phyloP scores from a whole-genome alignment of 495 filamentous ascomycete genomes.

The Aspergillus homomorphus region DNA sequence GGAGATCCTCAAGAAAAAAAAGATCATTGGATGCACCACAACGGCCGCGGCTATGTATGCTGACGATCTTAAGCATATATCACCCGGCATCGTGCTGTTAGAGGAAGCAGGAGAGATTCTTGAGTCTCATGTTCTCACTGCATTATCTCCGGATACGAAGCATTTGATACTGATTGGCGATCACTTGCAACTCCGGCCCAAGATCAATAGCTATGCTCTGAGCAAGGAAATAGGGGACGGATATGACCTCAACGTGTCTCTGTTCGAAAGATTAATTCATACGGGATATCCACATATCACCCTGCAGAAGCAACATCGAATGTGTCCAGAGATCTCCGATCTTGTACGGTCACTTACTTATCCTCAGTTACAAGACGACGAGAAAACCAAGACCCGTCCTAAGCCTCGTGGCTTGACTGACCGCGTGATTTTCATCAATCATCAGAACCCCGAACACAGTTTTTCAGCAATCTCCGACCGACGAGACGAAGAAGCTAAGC shows the following conservation, averaged over 20 bases:
- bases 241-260: slow-evolving; percentile 65
- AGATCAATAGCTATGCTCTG: slow-evolving; percentile 61
- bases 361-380: slow-evolving; percentile 58
- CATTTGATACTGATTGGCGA: slow-evolving; percentile 76
- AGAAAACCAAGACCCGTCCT: slow-evolving; percentile 48
- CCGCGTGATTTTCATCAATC: slow-evolving; percentile 65
- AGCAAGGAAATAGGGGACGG: slow-evolving; percentile 65
- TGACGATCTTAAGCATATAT: slow-evolving; percentile 44
- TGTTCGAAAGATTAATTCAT: slow-evolving; percentile 69
- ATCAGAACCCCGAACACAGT: slow-evolving; percentile 49
- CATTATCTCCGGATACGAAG: slow-evolving; percentile 56
- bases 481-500: slow-evolving; percentile 45
- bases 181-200: slow-evolving; percentile 73
- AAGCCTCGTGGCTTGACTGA: slow-evolving; percentile 56
- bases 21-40: slow-evolving; percentile 73
- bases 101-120: slow-evolving; percentile 82
- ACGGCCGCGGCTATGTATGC: slow-evolving; percentile 66
- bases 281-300: slow-evolving; percentile 53
- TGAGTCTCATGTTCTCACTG: slow-evolving; percentile 67
- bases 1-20: slow-evolving; percentile 49
- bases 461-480: slow-evolving; percentile 44
- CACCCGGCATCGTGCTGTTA: slow-evolving; percentile 45
- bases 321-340: slow-evolving; percentile 66
- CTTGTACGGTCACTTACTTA: slow-evolving; percentile 62
- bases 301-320: slow-evolving; percentile 63